Conservation (phyloP, 306 rosid species). For the Phaseolus lunatus region DNA sequence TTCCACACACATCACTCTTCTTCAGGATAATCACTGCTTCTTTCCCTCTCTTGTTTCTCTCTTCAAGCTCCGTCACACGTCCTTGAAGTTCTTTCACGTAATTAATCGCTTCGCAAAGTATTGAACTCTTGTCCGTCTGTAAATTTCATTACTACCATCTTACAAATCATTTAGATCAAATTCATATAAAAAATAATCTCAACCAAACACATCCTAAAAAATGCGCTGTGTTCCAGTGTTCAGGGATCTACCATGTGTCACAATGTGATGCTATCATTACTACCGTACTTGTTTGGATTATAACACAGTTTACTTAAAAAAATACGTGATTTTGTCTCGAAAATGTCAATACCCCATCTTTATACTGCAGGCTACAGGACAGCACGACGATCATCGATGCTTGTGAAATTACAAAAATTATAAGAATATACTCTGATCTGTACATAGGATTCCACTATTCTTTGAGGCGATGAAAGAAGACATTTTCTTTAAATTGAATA, state of each 20-base stretch:
- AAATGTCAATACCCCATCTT: background rate
- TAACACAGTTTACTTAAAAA: background rate
- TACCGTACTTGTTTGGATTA: background rate
- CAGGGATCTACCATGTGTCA: background rate
- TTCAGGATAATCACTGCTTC: conserved; percentile 21
- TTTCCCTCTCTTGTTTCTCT: conserved; percentile 9
- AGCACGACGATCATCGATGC: background rate
- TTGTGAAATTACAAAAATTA: background rate
- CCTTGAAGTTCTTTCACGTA: conserved; percentile 46
- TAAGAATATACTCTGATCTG: background rate
- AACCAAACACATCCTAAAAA: too few species aligned
- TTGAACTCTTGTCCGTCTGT: conserved; percentile 46
- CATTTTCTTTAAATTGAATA: background rate
- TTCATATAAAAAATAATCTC: background rate
- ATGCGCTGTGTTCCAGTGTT: background rate
- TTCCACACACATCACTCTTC: conserved; percentile 13
- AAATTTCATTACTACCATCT: background rate
- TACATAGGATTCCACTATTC: background rate
- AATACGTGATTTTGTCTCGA: background rate
- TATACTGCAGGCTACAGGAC: background rate
- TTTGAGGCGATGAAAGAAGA: background rate
- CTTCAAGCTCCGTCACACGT: conserved; percentile 45
- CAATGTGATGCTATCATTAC: background rate
- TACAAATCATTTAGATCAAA: background rate
- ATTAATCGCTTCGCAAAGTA: conserved; percentile 43